A percentile compares a stretch with the other conserved stretches of the same genome.
Conservation (phyloP, 805 yeast species). For the Metschnikowia santaceciliae region DNA sequence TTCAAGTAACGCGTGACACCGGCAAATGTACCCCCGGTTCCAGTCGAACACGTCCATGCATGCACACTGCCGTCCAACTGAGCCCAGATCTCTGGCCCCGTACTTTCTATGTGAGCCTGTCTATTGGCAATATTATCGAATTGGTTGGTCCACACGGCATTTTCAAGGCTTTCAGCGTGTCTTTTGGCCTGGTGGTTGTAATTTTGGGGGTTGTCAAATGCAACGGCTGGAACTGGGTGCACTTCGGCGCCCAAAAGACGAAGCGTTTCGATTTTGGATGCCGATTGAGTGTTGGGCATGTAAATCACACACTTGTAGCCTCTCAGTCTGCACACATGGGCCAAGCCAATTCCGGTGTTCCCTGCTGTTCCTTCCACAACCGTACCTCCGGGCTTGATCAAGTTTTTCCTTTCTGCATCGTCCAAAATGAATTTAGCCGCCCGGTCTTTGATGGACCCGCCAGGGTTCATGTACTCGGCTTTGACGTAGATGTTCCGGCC, state of each 20-base stretch:
- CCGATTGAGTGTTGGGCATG: conserved; percentile 89
- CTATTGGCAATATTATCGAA: conserved; percentile 86
- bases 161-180: conserved; percentile 70
- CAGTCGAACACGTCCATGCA: conserved; percentile 87
- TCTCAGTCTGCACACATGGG: conserved; percentile 71
- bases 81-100: conserved; percentile 91
- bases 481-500: conserved; percentile 82
- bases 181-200: conserved; percentile 84
- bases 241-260: conserved; percentile 81
- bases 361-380: conserved; percentile 94
- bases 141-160: conserved; percentile 92
- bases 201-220: conserved; percentile 76
- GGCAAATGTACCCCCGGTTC: conserved; percentile 91
- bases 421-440: conserved; percentile 76
- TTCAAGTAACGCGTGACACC: conserved; percentile 80
- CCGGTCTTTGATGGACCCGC: conserved; percentile 88
- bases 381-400: conserved; percentile 73
- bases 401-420: conserved; percentile 71
- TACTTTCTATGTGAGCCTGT: conserved; percentile 82
- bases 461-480: conserved; percentile 92
- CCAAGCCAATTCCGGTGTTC: conserved; percentile 91
- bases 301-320: conserved; percentile 84
- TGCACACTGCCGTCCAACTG: conserved; percentile 75
- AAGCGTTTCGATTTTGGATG: conserved; percentile 71
- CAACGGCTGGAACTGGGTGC: conserved; percentile 83